Evolutionary conservation across 2,329 filamentous ascomycete genomes (phyloP).

Genomic region (Talaromyces atroroseus): DNA sequence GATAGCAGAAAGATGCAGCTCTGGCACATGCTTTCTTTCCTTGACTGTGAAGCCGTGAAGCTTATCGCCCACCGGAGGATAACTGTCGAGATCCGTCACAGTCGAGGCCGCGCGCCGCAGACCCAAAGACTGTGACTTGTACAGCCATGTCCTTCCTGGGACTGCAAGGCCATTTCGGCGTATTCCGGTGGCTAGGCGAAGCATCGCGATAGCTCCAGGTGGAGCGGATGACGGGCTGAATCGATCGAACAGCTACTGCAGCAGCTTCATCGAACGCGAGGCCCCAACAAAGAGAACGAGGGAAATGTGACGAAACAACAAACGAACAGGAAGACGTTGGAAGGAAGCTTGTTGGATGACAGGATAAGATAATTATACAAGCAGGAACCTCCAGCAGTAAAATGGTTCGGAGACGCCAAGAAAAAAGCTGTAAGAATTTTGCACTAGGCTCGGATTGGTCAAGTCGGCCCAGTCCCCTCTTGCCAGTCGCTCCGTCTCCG

Average conservation of each 20-base stretch:
- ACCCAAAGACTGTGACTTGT: slow-evolving; percentile 16
- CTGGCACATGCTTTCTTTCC: slow-evolving; percentile 84
- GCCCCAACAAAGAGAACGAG: not conserved
- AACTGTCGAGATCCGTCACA: slow-evolving; percentile 68
- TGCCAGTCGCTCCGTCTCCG: slow-evolving; percentile 17
- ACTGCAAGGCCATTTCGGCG: slow-evolving; percentile 23
- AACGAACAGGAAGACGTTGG: too few species aligned
- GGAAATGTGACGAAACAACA: not conserved
- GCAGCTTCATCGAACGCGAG: not conserved
- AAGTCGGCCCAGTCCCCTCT: slow-evolving; percentile 22
- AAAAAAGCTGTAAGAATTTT: slow-evolving; percentile 15
- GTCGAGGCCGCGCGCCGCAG: slow-evolving; percentile 44
- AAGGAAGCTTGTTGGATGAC: too few species aligned
- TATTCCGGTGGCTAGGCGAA: slow-evolving; percentile 27
- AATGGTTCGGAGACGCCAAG: slow-evolving; percentile 18
- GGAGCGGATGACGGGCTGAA: not conserved
- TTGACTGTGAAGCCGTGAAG: slow-evolving; percentile 91
- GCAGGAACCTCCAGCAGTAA: too few species aligned
- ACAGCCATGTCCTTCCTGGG: slow-evolving; percentile 17
- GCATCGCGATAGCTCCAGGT: slow-evolving; percentile 21
- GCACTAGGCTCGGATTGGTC: slow-evolving; percentile 21
- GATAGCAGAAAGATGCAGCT: slow-evolving; percentile 85
- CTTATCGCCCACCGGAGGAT: slow-evolving; percentile 74
- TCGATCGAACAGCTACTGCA: not conserved
- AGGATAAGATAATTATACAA: too few species aligned